A percentile compares a stretch with the other conserved stretches of the same genome.
These are phyloP conservation scores for Aspergillus sparsus DNA, from an alignment of 495 filamentous ascomycete species.

Conservation along the genomic window DNA sequence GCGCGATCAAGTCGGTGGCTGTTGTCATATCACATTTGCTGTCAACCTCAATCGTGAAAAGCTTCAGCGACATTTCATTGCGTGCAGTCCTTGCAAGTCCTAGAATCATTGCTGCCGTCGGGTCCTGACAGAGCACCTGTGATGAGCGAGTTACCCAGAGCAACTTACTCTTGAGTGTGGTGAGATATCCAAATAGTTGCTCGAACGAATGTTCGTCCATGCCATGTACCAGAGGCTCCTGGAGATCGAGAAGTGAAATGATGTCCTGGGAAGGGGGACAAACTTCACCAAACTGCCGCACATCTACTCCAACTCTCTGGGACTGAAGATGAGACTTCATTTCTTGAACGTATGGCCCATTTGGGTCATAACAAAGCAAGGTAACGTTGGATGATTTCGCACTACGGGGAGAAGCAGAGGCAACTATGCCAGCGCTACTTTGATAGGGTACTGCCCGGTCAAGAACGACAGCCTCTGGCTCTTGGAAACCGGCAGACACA, in stretches of 20 bases:
- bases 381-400: background rate
- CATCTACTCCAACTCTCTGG: no score
- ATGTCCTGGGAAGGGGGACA: background rate
- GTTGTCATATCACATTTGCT: no score
- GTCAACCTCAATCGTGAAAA: constrained; percentile 4
- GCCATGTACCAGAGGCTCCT: background rate
- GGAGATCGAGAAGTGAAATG: background rate
- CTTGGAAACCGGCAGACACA: constrained; percentile 31
- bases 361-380: background rate
- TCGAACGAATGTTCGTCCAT: background rate
- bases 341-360: background rate
- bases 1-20: no score
- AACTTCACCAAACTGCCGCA: no score
- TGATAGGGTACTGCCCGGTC: constrained; percentile 30
- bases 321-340: background rate
- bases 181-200: no score
- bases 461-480: constrained; percentile 29
- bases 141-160: constrained; percentile 9
- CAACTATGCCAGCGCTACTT: constrained; percentile 30
- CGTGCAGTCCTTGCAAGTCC: constrained; percentile 6
- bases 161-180: background rate
- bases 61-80: constrained; percentile 2
- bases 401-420: background rate
- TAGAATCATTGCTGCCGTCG: background rate
- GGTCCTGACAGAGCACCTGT: constrained; percentile 9